A percentile compares a stretch with the other conserved stretches of the same genome.
Evolutionary conservation across 1,139 yeast genomes (phyloP).

Genomic region (Arxiozyma telluris): DNA sequence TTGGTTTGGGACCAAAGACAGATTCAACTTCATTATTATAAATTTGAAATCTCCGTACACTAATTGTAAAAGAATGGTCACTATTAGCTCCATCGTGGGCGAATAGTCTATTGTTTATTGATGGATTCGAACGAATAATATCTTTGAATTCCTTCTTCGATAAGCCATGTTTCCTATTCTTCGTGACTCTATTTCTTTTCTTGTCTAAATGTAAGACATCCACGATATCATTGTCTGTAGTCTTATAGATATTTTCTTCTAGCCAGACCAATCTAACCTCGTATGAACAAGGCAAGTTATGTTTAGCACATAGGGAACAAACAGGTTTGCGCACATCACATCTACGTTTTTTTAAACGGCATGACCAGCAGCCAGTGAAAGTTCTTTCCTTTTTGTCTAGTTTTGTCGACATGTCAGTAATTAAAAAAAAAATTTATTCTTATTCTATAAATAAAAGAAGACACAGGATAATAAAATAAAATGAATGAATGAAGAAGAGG

Average conservation of each 20-base stretch:
- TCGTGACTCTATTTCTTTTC: background rate
- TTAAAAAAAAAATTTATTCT: too few relatives aligned
- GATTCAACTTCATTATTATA: conserved; percentile 23
- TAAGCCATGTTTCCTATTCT: conserved; percentile 4
- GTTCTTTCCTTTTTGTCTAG: conserved; percentile 13
- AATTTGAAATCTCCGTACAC: conserved; percentile 26
- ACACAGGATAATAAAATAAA: too few relatives aligned
- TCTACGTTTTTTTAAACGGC: conserved; percentile 25
- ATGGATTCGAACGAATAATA: conserved; percentile 1
- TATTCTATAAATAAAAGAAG: too few relatives aligned
- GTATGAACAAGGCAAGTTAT: conserved; percentile 21
- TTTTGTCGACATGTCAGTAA: background rate
- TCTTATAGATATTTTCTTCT: conserved; percentile 16
- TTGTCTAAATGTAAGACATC: background rate
- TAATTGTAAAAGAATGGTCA: conserved; percentile 18
- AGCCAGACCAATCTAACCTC: conserved; percentile 26
- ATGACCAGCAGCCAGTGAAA: conserved; percentile 30
- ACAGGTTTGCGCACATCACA: conserved; percentile 24
- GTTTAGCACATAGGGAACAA: conserved; percentile 21
- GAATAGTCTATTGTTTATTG: background rate
- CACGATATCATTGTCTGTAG: background rate
- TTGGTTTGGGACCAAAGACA: conserved; percentile 14
- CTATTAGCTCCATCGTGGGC: background rate
- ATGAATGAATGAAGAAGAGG: too few relatives aligned
- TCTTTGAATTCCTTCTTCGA: conserved; percentile 9